Percentiles rank a stretch among this genome's conserved stretches.
Evolutionary conservation across 139 green algal species (phyloP).

Genomic region (Prasinococcaceae sp.): DNA sequence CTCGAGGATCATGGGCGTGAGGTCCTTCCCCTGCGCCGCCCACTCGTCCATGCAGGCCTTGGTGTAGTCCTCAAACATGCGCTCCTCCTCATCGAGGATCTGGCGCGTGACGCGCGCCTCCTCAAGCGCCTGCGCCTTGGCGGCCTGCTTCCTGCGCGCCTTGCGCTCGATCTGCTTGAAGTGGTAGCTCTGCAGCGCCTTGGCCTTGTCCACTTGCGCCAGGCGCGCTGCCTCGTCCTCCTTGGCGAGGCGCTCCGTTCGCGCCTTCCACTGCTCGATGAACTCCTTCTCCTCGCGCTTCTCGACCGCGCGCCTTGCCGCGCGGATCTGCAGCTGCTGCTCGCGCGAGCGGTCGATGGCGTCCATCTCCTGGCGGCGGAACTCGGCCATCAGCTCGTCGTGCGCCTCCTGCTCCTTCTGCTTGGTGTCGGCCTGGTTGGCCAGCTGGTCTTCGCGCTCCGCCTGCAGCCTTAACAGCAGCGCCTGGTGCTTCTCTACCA

Average conservation of each 20-base stretch:
- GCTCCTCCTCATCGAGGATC: not conserved
- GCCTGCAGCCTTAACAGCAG: too few species aligned
- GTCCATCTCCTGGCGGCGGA: too few species aligned
- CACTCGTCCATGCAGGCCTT: conserved; percentile 1
- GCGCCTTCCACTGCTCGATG: not conserved
- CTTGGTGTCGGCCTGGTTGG: conserved; percentile 48
- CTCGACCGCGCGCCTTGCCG: not conserved
- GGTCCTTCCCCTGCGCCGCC: not conserved
- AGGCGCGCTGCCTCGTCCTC: not conserved
- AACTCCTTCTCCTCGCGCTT: not conserved
- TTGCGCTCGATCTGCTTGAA: not conserved
- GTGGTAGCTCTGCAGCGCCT: not conserved
- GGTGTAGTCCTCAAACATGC: conserved; percentile 4
- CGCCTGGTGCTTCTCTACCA: too few species aligned
- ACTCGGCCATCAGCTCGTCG: too few species aligned
- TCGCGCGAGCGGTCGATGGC: too few species aligned
- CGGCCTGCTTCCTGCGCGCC: not conserved
- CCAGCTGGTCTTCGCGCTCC: conserved; percentile 43
- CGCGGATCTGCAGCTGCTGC: not conserved
- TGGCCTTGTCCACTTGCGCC: not conserved
- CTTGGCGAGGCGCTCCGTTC: not conserved
- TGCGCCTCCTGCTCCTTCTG: conserved; percentile 19
- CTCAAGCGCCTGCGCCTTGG: not conserved
- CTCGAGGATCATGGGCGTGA: not conserved
- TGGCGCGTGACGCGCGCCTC: not conserved